Evolutionary conservation across 2,329 filamentous ascomycete genomes (phyloP), one percentile per base, ranked within the genome.

Genomic region (Didymella lethalis): DNA sequence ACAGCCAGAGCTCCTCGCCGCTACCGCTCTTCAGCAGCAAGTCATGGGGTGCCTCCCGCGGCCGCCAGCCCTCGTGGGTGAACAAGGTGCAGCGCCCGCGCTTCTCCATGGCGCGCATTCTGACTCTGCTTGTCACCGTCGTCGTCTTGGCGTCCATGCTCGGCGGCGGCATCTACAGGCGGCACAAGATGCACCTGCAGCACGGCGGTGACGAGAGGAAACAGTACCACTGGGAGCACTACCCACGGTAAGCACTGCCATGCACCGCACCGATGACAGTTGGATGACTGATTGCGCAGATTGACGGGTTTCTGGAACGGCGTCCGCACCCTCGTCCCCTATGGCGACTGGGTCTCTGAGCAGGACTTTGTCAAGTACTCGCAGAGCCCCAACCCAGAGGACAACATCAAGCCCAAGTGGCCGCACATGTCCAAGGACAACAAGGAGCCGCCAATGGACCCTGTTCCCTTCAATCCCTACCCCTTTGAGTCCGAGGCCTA

Each of bases 301-400:
- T 63, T 83, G 48, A 77, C 78, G 59, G 80, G 79, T 41, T 82
- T 79, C 67, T 83, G 80, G 71, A 82, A 81, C 50, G 81, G 81
- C 51, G 73, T 83, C 36, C 75, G 79, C 50, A 81, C 77, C 23
- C 70, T 83, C 14, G 80, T 83, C 23, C 75, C 78, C 2, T 73
- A 68, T 48, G 67, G 69, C 28, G 74, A 82, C 49, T 80, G 75
- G 65, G 71, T 76, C 29, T 77, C 79, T 4, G 80, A 83, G 69
- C 82, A 83, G 65, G 67, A 76, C 53, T 74, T 58, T 40, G 77
- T 80, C 65, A 79, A 78, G 66, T 73, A 71, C 66, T 72, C 77
- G 65, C 54, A 72, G 68, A 62, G 79, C 75, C 68, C 68, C 63
- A 73, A 73, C 57, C 72, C 73, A 29, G 73, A 75, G 49, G 72